Percentiles rank a stretch among this genome's conserved stretches.
Conservation (phyloP, 192 early-diverging fungal genomes). For the Entomortierella beljakovae region DNA sequence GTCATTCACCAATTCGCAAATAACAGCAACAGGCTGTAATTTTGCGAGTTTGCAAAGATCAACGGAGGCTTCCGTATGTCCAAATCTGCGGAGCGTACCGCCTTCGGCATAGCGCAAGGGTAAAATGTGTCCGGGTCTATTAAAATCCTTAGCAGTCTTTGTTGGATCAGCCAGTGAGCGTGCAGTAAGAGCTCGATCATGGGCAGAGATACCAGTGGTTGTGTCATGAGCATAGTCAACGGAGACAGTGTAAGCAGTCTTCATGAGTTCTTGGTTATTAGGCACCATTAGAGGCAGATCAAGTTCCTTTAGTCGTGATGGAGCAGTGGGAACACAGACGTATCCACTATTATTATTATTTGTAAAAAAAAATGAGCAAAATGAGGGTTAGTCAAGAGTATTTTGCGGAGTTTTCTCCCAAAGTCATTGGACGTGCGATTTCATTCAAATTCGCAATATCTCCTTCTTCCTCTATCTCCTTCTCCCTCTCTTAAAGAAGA, state of each 20-base stretch:
- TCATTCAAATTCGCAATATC: too few species aligned
- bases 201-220: slow-evolving; percentile 97
- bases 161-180: slow-evolving; percentile 79
- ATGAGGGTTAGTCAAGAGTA: neutral
- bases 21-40: slow-evolving; percentile 85
- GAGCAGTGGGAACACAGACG: slow-evolving; percentile 89
- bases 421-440: too few species aligned
- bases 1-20: slow-evolving; percentile 93
- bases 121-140: slow-evolving; percentile 93
- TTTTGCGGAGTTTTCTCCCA: neutral
- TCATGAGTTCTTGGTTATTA: slow-evolving; percentile 88
- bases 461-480: too few species aligned
- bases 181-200: slow-evolving; percentile 87
- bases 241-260: slow-evolving; percentile 95
- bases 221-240: slow-evolving; percentile 88
- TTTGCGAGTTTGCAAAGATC: slow-evolving; percentile 91
- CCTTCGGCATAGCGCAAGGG: slow-evolving; percentile 87
- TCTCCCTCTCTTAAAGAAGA: too few species aligned
- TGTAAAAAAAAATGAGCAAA: neutral
- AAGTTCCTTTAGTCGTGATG: slow-evolving; percentile 84
- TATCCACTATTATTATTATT: slow-evolving; percentile 81
- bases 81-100: slow-evolving; percentile 88
- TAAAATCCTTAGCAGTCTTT: slow-evolving; percentile 77
- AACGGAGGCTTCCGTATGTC: slow-evolving; percentile 95
- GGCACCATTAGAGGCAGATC: slow-evolving; percentile 95